These are phyloP conservation scores for Chiua virens DNA, from an alignment of 768 basidiomycete genomes.

Conservation along the genomic window DNA sequence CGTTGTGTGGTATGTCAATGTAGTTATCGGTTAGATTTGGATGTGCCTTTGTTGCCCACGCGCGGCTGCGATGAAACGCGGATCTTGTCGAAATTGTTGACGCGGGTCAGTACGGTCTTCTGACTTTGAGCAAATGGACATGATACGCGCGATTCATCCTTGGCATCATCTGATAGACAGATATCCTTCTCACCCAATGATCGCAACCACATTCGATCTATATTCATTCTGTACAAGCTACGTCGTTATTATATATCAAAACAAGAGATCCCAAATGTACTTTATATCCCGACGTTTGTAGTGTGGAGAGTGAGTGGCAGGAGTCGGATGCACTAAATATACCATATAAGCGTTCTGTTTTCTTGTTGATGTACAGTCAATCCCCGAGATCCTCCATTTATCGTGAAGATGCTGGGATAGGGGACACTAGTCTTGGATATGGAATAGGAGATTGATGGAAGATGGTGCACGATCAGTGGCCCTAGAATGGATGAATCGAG, in stretches of 20 bases:
- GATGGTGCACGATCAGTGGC: slow-evolving; percentile 9
- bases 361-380: slow-evolving; percentile 11
- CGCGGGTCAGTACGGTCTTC: too few species aligned
- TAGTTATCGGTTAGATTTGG: background rate
- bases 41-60: background rate
- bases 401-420: slow-evolving; percentile 1
- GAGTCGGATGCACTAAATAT: slow-evolving; percentile 7
- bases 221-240: background rate
- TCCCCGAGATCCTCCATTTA: slow-evolving; percentile 1
- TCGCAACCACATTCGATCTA: too few species aligned
- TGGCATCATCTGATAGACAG: too few species aligned
- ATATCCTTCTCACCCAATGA: too few species aligned
- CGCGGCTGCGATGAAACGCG: background rate
- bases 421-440: slow-evolving; percentile 1
- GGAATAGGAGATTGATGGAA: slow-evolving; percentile 7
- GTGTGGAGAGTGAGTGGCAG: slow-evolving; percentile 3
- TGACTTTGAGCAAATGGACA: too few species aligned
- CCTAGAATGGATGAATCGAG: background rate
- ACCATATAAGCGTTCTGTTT: slow-evolving; percentile 5
- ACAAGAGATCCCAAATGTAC: background rate
- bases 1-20: slow-evolving; percentile 2
- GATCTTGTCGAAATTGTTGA: too few species aligned
- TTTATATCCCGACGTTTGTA: slow-evolving; percentile 2
- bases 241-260: slow-evolving; percentile 1
- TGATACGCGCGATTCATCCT: too few species aligned